Conservation (phyloP, 2,329 filamentous ascomycete genomes). For the Tolypocladium amazonense region DNA sequence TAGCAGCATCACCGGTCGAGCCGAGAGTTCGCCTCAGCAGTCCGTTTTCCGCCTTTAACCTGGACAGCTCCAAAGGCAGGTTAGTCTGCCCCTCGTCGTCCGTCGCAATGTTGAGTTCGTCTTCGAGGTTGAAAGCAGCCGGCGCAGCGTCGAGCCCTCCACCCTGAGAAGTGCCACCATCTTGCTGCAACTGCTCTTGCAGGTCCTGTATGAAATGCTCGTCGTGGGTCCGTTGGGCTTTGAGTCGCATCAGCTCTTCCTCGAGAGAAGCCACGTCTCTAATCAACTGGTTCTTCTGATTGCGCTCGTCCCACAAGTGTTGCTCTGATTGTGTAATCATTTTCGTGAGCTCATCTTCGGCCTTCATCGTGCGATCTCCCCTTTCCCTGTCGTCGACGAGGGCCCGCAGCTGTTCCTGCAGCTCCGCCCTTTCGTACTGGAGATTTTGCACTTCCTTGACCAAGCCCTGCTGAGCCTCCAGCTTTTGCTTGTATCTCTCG, state of each 20-base stretch:
- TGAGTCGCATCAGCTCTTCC: slow-evolving; percentile 35
- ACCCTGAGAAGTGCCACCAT: slow-evolving; percentile 12
- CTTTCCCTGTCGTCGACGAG: slow-evolving; percentile 24
- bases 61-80: slow-evolving; percentile 41
- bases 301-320: slow-evolving; percentile 30
- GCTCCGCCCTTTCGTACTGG: slow-evolving; percentile 42
- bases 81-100: slow-evolving; percentile 26
- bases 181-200: slow-evolving; percentile 44
- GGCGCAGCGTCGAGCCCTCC: slow-evolving; percentile 7
- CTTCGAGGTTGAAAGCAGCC: slow-evolving; percentile 38
- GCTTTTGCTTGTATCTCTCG: slow-evolving; percentile 52
- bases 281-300: slow-evolving; percentile 34
- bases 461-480: slow-evolving; percentile 44
- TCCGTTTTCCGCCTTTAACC: slow-evolving; percentile 51
- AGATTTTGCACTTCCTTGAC: slow-evolving; percentile 46
- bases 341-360: slow-evolving; percentile 28
- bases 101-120: slow-evolving; percentile 44
- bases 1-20: slow-evolving; percentile 41
- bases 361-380: slow-evolving; percentile 20
- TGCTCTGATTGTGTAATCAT: slow-evolving; percentile 31
- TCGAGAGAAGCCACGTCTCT: slow-evolving; percentile 33
- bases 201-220: slow-evolving; percentile 47
- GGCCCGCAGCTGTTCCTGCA: slow-evolving; percentile 35
- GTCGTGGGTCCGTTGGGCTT: slow-evolving; percentile 35
- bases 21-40: slow-evolving; percentile 44